A percentile compares a stretch with the other conserved stretches of the same genome.
Evolutionary conservation across 2,329 filamentous ascomycete species (phyloP).

Genomic region (Diaporthe ampelina): DNA sequence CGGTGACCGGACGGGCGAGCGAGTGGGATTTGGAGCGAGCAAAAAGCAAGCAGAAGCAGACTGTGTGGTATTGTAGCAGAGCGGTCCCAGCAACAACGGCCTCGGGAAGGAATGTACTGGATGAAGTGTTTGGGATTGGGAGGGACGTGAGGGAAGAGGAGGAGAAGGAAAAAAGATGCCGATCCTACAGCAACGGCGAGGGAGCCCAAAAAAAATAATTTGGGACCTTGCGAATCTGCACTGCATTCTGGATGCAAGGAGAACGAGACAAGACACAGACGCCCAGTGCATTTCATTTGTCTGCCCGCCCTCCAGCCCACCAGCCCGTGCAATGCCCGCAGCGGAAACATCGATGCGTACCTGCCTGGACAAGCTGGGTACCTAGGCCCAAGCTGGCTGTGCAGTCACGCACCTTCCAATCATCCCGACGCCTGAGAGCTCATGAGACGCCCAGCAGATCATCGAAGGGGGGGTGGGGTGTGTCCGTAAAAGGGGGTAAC

Average conservation of each 20-base stretch:
- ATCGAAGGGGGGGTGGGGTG: constrained; percentile 31
- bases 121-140: constrained; percentile 18
- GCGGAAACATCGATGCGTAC: constrained; percentile 17
- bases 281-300: not conserved
- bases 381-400: constrained; percentile 31
- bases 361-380: constrained; percentile 10
- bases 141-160: constrained; percentile 8
- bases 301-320: not conserved
- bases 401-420: constrained; percentile 32
- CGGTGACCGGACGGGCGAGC: constrained; percentile 38
- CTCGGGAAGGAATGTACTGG: constrained; percentile 29
- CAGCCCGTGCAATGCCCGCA: constrained; percentile 4
- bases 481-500: constrained; percentile 36
- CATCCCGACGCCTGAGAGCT: constrained; percentile 29
- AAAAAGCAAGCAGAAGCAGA: constrained; percentile 42
- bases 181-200: constrained; percentile 36
- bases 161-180: constrained; percentile 37
- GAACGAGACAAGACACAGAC: not conserved
- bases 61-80: constrained; percentile 26
- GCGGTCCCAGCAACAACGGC: constrained; percentile 36
- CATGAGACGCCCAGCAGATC: constrained; percentile 34
- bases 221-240: constrained; percentile 35
- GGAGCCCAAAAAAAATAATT: constrained; percentile 28
- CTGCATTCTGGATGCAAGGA: constrained; percentile 18
- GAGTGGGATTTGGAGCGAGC: constrained; percentile 34